These are phyloP conservation scores for Pichia sp. DNA, from an alignment of 1,139 yeast species.

Conservation along the genomic window DNA sequence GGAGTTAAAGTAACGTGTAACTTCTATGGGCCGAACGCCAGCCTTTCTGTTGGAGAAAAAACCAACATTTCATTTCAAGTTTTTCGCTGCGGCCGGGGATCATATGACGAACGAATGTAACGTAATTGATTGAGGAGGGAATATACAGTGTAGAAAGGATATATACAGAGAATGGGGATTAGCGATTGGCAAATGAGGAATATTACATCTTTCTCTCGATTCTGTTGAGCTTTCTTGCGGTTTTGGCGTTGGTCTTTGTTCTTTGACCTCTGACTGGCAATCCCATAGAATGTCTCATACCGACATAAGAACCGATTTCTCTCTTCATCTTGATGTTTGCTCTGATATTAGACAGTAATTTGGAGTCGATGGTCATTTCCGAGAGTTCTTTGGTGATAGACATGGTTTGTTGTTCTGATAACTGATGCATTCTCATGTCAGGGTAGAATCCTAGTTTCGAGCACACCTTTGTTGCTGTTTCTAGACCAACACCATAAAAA, in stretches of 20 bases:
- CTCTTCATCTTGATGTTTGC: conserved; percentile 77
- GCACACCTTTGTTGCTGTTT: conserved; percentile 70
- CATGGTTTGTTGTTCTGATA: conserved; percentile 81
- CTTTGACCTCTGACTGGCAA: conserved; percentile 92
- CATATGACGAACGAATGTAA: too few species aligned
- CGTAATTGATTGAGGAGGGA: too few species aligned
- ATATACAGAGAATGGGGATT: not conserved
- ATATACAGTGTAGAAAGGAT: not conserved
- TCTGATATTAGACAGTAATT: conserved; percentile 68
- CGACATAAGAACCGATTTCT: conserved; percentile 77
- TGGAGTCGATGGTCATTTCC: conserved; percentile 77
- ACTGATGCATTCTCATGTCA: conserved; percentile 87
- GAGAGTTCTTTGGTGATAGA: conserved; percentile 82
- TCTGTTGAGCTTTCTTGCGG: conserved; percentile 80
- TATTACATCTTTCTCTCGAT: conserved; percentile 42
- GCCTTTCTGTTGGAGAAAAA: too few species aligned
- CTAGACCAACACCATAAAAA: conserved; percentile 78
- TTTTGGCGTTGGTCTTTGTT: conserved; percentile 82
- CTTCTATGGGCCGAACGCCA: too few species aligned
- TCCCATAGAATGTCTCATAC: conserved; percentile 83
- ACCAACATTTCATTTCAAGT: too few species aligned
- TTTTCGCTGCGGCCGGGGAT: too few species aligned
- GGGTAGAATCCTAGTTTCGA: conserved; percentile 90
- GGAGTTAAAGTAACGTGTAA: too few species aligned
- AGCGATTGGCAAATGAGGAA: not conserved